These are phyloP conservation scores for Parietichytrium sp. DNA, from an alignment of 108 stramenopile genomes.

Conservation along the genomic window DNA sequence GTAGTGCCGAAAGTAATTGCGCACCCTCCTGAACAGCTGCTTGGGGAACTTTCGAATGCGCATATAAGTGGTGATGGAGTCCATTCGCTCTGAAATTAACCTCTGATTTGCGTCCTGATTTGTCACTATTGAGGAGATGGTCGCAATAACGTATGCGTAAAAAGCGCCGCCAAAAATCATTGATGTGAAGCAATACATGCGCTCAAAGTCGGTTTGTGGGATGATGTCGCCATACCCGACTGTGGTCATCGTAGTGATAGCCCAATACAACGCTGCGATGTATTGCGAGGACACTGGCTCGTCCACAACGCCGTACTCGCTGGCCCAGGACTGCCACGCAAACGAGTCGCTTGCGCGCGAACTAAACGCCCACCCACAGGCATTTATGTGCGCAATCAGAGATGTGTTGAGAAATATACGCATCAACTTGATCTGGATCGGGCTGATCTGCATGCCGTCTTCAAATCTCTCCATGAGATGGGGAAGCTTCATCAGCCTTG, in stretches of 20 bases:
- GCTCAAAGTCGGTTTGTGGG: conserved; percentile 46
- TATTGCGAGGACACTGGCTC: conserved; percentile 40
- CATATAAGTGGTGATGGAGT: not conserved
- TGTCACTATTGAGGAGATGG: not conserved
- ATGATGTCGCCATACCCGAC: conserved; percentile 63
- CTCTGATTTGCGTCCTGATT: not conserved
- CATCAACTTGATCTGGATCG: conserved; percentile 33
- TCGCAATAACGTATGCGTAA: conserved; percentile 40
- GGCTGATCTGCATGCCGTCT: conserved; percentile 25
- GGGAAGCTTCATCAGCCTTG: conserved; percentile 39
- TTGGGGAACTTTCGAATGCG: conserved; percentile 45
- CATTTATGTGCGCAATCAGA: not conserved
- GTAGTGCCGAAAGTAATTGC: conserved; percentile 46
- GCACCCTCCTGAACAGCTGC: conserved; percentile 36
- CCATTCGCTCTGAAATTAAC: conserved; percentile 4
- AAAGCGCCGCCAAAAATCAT: conserved; percentile 44
- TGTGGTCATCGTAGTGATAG: conserved; percentile 61
- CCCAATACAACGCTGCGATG: conserved; percentile 56
- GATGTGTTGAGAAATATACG: not conserved
- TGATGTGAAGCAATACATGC: conserved; percentile 14
- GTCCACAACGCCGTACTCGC: not conserved
- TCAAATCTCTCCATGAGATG: conserved; percentile 44
- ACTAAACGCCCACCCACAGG: not conserved
- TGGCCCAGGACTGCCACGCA: conserved; percentile 43
- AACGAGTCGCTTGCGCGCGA: conserved; percentile 42